Percentiles rank a stretch among this genome's conserved stretches.
Conservation (phyloP, 2,329 filamentous ascomycete genomes). For the Remersonia thermophila region DNA sequence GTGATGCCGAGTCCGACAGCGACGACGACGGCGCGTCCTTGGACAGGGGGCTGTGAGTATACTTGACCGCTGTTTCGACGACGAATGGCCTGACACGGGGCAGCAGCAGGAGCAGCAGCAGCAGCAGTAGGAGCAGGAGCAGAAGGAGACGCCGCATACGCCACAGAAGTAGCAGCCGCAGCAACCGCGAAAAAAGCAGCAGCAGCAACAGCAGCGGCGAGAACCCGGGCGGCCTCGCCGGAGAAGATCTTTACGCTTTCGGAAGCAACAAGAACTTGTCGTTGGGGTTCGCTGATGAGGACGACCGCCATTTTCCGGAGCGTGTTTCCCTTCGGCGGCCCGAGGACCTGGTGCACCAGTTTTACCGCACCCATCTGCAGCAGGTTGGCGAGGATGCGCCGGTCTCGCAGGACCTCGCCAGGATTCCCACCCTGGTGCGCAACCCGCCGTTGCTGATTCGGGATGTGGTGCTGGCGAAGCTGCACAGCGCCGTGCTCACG, state of each 20-base stretch:
- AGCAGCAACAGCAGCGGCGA: constrained; percentile 3
- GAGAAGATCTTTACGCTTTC: constrained; percentile 85
- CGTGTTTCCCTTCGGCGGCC: constrained; percentile 66
- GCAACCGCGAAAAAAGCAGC: too few relatives aligned
- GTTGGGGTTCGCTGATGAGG: constrained; percentile 86
- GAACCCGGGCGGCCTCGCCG: constrained; percentile 22
- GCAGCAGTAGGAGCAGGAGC: too few relatives aligned
- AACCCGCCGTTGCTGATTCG: constrained; percentile 63
- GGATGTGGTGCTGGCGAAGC: constrained; percentile 77
- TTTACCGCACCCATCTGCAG: constrained; percentile 57
- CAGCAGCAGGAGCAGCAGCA: too few relatives aligned
- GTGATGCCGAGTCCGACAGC: constrained; percentile 42
- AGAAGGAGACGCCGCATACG: too few relatives aligned
- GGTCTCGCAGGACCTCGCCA: constrained; percentile 24
- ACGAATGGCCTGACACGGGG: too few relatives aligned
- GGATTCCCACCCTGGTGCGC: constrained; percentile 61
- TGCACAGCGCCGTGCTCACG: constrained; percentile 82
- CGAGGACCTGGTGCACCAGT: constrained; percentile 59
- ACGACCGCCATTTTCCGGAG: constrained; percentile 89
- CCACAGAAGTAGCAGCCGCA: too few relatives aligned
- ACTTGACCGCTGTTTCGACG: background rate
- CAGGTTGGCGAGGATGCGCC: constrained; percentile 28
- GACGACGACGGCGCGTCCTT: constrained; percentile 30
- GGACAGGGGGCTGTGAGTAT: constrained; percentile 18
- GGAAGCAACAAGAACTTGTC: constrained; percentile 94